Base-by-base conservation (phyloP, 1,139 yeast genomes). In the Diutina scorzettiae region DNA sequence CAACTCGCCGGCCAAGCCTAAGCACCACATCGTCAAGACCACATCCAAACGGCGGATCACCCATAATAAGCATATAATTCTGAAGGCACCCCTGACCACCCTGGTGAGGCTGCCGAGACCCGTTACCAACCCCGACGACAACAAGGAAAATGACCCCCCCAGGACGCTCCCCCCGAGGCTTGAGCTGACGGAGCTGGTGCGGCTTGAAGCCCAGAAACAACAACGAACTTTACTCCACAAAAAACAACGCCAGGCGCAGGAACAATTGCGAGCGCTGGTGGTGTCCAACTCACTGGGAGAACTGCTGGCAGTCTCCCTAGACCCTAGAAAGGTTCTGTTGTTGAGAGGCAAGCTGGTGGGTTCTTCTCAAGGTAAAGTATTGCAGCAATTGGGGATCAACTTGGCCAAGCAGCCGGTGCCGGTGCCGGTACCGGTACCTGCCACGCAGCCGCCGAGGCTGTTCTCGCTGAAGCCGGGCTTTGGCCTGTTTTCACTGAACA, bases 51-150 rank as follows among this genome's bases (percentile, higher is more conserved):
- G 39, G 17, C 27, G 39, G 11, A 34, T 34, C 28, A 23, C 28
- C 12, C 39, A 34, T n/a, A 34, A 34, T 16, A 34, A 34, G n/a
- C 39, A 34, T 16, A 23, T 34, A 27, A 34, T 34, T 20, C 23
- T 23, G n/a, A 21, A 23, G 19, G 11, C 39, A 9, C 18, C 25
- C n/a, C 39, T 34, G 39, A 21, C 14, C 9, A 34, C 39, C 11
- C 39, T 34, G 39, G 39, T 34, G 18, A 9, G 28, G 20, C 39
- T 34, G 39, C 14, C n/a, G 12, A n/a, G 21, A n/a, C 37, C 37
- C 14, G 37, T 32, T 18, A 20, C 29, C 12, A 4, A 20, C 4
- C 21, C 40, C 3, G 39, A 23, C 18, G n/a, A 6, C 19, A 21
- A 34, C 14, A 34, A 34, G 17, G 39, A 34, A 19, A 34, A 34